Evolutionary conservation across 2,329 filamentous ascomycete genomes (phyloP).

Genomic region (Fusarium sublunatum): DNA sequence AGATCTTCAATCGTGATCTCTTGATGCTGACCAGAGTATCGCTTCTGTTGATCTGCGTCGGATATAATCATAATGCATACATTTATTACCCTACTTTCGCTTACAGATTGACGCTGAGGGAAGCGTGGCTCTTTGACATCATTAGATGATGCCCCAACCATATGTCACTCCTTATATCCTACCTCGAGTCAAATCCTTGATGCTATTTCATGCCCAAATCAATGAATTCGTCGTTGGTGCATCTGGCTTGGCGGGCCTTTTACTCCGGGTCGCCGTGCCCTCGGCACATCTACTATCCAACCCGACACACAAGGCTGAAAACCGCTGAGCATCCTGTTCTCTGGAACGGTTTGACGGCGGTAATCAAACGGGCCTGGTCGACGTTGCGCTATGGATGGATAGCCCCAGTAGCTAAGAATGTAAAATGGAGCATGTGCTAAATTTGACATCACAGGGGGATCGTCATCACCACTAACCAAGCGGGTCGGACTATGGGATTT

Average conservation of each 20-base stretch:
- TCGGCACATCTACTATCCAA: neutral
- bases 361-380: slow-evolving; percentile 32
- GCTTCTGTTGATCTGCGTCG: slow-evolving; percentile 15
- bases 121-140: neutral
- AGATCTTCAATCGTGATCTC: slow-evolving; percentile 13
- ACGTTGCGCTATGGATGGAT: slow-evolving; percentile 30
- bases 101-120: slow-evolving; percentile 5
- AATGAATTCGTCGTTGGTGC: neutral
- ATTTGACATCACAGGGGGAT: slow-evolving; percentile 43
- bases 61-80: neutral
- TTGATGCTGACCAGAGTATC: neutral
- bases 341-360: slow-evolving; percentile 8
- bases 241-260: slow-evolving; percentile 16
- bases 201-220: slow-evolving; percentile 6
- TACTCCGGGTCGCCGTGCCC: slow-evolving; percentile 18
- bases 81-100: slow-evolving; percentile 9
- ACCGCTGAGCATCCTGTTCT: slow-evolving; percentile 8
- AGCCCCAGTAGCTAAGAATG: slow-evolving; percentile 23
- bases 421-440: slow-evolving; percentile 38
- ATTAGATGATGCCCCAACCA: slow-evolving; percentile 8
- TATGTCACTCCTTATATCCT: neutral
- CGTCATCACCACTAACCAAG: slow-evolving; percentile 23
- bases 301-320: slow-evolving; percentile 30
- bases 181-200: slow-evolving; percentile 6
- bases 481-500: slow-evolving; percentile 35